Evolutionary conservation across 192 early-diverging fungal genomes (phyloP), one percentile per base, ranked within the genome.

Genomic region (Podila horticola): DNA sequence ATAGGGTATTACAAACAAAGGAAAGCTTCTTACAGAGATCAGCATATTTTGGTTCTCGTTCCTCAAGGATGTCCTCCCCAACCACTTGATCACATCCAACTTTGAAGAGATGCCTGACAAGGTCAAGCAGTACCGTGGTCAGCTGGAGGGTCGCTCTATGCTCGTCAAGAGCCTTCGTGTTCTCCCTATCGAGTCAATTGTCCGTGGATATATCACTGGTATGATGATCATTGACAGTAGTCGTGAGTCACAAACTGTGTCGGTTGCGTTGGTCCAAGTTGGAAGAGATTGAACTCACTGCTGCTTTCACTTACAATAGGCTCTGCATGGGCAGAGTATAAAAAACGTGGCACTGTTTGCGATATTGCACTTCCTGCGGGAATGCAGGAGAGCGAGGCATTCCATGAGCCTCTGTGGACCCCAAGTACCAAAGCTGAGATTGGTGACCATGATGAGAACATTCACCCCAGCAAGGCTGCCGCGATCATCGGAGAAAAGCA

Each of bases 391-490:
- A 95, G 93, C 65, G 86, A 97, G 76, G 92, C 92, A 72, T 91
- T 99, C 50, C 90, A 87, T 5, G 74, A 88, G 62, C 89, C 96
- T 11, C 79, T 99, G 31, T 99, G 97, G 79, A 99, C 98, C 26
- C 98, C 98, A 30, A 96, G 94, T 83, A 99, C 98, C 55, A 99
- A 99, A 88, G 98, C 98, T 38, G 98, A 99, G 66, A 91, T 97
- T 75, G 98, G 98, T 31, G 95, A 96, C 62, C 98, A 99, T 66
- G 95, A 99, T 83, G 96, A 98, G 72, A 99, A 99, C 85, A 99
- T 99, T 71, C 97, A 99, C 73, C 98, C 98, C 22, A 89, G 86
- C 82, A 94, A 94, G 82, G 92, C 93, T 41, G 90, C 91, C 10
- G 94, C 84, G 33, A 92, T 99, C 59, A 92, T 99, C 69, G 98